These are phyloP conservation scores for Deinandra increscens DNA, from an alignment of 129 eudicot genomes.

Conservation along the genomic window DNA sequence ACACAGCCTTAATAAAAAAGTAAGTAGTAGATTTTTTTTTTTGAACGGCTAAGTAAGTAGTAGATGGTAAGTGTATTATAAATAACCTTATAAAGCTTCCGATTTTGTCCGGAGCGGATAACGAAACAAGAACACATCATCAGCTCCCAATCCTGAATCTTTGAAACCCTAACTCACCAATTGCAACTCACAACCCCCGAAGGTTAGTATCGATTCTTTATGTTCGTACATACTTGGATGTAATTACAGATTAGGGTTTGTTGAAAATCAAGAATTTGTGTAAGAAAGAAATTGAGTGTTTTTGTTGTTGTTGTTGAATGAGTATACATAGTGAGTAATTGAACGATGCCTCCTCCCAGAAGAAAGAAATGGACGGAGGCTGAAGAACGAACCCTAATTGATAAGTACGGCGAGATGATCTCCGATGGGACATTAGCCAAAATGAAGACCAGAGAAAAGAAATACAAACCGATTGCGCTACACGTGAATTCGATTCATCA, in stretches of 20 bases:
- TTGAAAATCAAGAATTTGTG: background rate
- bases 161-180: slow-evolving; percentile 20
- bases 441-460: slow-evolving; percentile 94
- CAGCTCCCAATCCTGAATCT: background rate
- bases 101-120: background rate
- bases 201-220: slow-evolving; percentile 29
- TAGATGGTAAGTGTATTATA: too few relatives aligned
- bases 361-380: slow-evolving; percentile 95
- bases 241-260: slow-evolving; percentile 20
- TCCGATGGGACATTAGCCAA: slow-evolving; percentile 74
- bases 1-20: too few relatives aligned
- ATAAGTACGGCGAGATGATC: slow-evolving; percentile 74
- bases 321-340: background rate
- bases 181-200: slow-evolving; percentile 17
- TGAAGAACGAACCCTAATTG: slow-evolving; percentile 84
- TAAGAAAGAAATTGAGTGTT: background rate
- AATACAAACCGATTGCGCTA: slow-evolving; percentile 73
- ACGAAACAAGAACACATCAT: slow-evolving; percentile 9
- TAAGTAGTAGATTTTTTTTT: too few relatives aligned
- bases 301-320: slow-evolving; percentile 35
- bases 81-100: slow-evolving; percentile 1
- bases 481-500: slow-evolving; percentile 76
- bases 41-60: too few relatives aligned
- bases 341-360: slow-evolving; percentile 65
- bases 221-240: background rate